These are phyloP conservation scores for Solanum tarijense DNA, from an alignment of 257 asterid genomes.

Conservation along the genomic window DNA sequence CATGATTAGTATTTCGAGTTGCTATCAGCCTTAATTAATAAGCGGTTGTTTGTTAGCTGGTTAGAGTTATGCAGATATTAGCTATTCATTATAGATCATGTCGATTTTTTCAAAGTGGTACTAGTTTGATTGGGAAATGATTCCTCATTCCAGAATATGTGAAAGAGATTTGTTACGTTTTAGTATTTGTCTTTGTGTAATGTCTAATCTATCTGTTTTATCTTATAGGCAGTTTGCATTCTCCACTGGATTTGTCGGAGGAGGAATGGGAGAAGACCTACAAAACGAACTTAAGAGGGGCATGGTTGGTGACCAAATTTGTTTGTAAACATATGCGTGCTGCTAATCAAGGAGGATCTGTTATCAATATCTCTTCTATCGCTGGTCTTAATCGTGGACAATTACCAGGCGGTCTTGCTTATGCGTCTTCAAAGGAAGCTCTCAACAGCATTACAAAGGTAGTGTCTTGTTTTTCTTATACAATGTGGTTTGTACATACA, in stretches of 20 bases:
- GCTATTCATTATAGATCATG: no score
- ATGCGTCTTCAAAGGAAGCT: conserved; percentile 43
- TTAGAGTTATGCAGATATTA: no score
- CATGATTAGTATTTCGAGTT: neutral
- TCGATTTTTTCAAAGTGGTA: no score
- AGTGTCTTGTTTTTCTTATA: neutral
- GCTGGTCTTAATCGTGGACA: conserved; percentile 45
- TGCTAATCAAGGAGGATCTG: conserved; percentile 35
- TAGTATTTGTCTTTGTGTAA: neutral
- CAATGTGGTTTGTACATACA: neutral
- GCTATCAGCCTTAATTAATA: neutral
- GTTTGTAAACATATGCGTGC: conserved; percentile 31
- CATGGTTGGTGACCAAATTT: conserved; percentile 55
- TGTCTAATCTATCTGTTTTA: neutral
- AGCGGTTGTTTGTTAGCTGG: neutral
- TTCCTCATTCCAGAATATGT: neutral
- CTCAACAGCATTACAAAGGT: conserved; percentile 49
- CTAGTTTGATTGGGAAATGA: no score
- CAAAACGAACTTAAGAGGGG: conserved; percentile 35
- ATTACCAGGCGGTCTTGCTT: conserved; percentile 40
- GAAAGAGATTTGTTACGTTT: neutral
- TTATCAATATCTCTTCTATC: conserved; percentile 53
- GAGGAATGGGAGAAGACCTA: conserved; percentile 33
- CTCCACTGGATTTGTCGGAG: conserved; percentile 35
- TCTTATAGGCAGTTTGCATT: conserved; percentile 22